Evolutionary conservation across 179 eudicot genomes (phyloP).

Genomic region (Corrigiola litoralis): DNA sequence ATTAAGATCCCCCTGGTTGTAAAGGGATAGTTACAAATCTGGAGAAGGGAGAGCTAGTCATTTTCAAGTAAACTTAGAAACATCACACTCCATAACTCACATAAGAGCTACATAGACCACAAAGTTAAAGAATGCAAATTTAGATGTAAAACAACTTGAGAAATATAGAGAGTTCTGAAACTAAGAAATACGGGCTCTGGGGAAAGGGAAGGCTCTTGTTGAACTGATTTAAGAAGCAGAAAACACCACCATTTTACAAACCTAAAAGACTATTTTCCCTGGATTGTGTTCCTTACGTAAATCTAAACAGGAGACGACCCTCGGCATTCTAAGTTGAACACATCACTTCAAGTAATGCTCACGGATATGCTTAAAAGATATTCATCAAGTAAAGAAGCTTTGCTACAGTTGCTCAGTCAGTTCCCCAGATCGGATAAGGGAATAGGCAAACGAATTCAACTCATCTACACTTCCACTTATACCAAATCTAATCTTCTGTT

Average conservation of each 20-base stretch:
- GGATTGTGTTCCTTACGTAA: not conserved
- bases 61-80: not conserved
- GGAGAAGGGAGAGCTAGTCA: conserved; percentile 15
- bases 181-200: not conserved
- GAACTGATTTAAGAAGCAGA: not conserved
- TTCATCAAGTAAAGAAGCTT: not conserved
- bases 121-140: not conserved
- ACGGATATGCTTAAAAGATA: not conserved
- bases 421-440: no score
- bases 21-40: conserved; percentile 95
- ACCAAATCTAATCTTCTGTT: not conserved
- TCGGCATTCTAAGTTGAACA: no score
- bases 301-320: not conserved
- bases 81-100: not conserved
- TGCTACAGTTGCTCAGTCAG: not conserved
- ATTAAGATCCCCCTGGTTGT: conserved; percentile 93
- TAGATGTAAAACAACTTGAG: not conserved
- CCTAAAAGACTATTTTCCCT: not conserved
- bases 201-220: not conserved
- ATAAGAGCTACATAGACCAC: conserved; percentile 1
- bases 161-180: not conserved
- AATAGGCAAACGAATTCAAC: no score
- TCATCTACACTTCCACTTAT: no score
- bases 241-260: not conserved
- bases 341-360: not conserved